phyloP scores from a whole-genome alignment of 192 early-diverging fungal species.

The Entomortierella beljakovae region DNA sequence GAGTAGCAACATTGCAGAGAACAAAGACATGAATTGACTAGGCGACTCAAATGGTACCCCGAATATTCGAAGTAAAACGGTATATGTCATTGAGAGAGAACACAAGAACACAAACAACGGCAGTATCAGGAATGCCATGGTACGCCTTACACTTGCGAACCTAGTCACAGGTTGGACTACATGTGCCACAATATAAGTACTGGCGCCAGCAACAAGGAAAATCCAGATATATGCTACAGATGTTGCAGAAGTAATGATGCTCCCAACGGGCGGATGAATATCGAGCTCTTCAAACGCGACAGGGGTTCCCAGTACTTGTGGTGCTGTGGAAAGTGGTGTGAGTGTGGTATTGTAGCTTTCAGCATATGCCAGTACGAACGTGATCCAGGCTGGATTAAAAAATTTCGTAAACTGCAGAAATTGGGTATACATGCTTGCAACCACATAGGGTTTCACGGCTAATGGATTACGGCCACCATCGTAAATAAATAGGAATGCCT shows the following conservation, averaged over 20 bases:
- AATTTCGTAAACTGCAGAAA: constrained; percentile 31
- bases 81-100: constrained; percentile 36
- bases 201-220: constrained; percentile 38
- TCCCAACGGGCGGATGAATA: constrained; percentile 28
- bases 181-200: constrained; percentile 41
- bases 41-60: constrained; percentile 32
- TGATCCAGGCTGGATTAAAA: constrained; percentile 40
- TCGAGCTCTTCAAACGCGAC: constrained; percentile 41
- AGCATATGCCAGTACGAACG: constrained; percentile 22
- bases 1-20: constrained; percentile 33
- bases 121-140: constrained; percentile 22
- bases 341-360: constrained; percentile 20
- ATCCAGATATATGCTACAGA: constrained; percentile 51
- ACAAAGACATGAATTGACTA: constrained; percentile 31
- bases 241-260: constrained; percentile 41
- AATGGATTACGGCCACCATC: constrained; percentile 41
- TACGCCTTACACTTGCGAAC: constrained; percentile 6
- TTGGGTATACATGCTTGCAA: constrained; percentile 43
- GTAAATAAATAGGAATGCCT: constrained; percentile 43
- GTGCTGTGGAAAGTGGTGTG: constrained; percentile 7
- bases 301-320: constrained; percentile 36
- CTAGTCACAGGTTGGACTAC: constrained; percentile 21
- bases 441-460: constrained; percentile 29
- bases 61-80: constrained; percentile 23
- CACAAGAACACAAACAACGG: constrained; percentile 26